Evolutionary conservation across 1,139 yeast species (phyloP).

Genomic region (Lodderomyces orthopsilosis): DNA sequence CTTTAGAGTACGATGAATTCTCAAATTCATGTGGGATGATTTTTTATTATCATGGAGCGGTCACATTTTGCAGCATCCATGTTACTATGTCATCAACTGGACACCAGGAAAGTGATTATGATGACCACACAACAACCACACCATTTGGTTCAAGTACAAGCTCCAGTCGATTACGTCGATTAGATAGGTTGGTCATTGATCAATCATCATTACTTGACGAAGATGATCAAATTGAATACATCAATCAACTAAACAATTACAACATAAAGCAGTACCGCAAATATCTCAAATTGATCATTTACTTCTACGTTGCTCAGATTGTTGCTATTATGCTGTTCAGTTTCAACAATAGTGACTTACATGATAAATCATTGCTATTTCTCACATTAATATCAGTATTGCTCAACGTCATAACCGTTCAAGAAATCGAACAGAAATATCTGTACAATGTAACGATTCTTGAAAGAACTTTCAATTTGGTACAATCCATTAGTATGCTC

Average conservation of each 20-base stretch:
- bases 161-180: conserved; percentile 13
- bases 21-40: too few species aligned
- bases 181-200: conserved; percentile 15
- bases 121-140: not conserved
- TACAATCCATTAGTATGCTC: conserved; percentile 6
- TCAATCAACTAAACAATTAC: conserved; percentile 12
- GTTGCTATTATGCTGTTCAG: not conserved
- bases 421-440: not conserved
- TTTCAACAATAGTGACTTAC: not conserved
- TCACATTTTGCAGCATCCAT: too few species aligned
- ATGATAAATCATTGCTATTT: not conserved
- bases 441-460: not conserved
- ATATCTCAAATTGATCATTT: conserved; percentile 7
- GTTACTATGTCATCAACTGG: not conserved
- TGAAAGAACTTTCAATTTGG: conserved; percentile 4
- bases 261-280: conserved; percentile 9
- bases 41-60: too few species aligned
- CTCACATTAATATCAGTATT: conserved; percentile 5
- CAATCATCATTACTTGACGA: conserved; percentile 18
- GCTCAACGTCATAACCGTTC: conserved; percentile 3
- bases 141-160: not conserved
- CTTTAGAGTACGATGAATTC: too few species aligned
- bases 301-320: conserved; percentile 9
- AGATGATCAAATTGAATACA: conserved; percentile 22
- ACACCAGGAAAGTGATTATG: not conserved